phyloP scores from a whole-genome alignment of 306 rosid species.

The Prunus fruticosa region DNA sequence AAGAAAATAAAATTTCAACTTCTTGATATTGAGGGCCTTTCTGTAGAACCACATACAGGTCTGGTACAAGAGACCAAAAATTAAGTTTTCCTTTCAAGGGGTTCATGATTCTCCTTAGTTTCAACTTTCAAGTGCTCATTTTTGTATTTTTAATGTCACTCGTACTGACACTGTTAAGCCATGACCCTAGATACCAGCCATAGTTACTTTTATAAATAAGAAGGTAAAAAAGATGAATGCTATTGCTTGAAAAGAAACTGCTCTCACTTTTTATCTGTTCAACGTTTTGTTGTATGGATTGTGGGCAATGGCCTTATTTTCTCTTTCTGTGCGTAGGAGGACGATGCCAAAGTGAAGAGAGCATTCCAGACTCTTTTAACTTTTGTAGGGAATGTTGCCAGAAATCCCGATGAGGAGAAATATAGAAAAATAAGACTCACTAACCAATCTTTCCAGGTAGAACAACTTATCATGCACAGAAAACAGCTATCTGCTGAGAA shows the following conservation, averaged over 20 bases:
- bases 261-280: not conserved
- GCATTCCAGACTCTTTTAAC: constrained; percentile 89
- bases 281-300: not conserved
- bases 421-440: constrained; percentile 80
- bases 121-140: not conserved
- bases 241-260: constrained; percentile 4
- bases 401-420: constrained; percentile 82
- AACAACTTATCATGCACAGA: constrained; percentile 10
- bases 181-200: not conserved
- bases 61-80: not conserved
- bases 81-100: too few relatives aligned
- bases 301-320: not conserved
- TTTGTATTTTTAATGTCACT: not conserved
- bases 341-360: constrained; percentile 71
- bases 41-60: not conserved
- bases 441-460: constrained; percentile 82
- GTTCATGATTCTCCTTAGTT: too few relatives aligned
- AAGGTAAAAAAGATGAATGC: not conserved
- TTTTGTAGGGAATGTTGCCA: constrained; percentile 77
- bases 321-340: constrained; percentile 46
- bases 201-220: not conserved
- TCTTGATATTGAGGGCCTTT: not conserved
- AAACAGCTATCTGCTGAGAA: not conserved
- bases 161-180: not conserved
- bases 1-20: not conserved